Evolutionary conservation across 805 yeast genomes (phyloP), one percentile per base, ranked within the genome.

Genomic region (Helenozyma baotianmanensis): DNA sequence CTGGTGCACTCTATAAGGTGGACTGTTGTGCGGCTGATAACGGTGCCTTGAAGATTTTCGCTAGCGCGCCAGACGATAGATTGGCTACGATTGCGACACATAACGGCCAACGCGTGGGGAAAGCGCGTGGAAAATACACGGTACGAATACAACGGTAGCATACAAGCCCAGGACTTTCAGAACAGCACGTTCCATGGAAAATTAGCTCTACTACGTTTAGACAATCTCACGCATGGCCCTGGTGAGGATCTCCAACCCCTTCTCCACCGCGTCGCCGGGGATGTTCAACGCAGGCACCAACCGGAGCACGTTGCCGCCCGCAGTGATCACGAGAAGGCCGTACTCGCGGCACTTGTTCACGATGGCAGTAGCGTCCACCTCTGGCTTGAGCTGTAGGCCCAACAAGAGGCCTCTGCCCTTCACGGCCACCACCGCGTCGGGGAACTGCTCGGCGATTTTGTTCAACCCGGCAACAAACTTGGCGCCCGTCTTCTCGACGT

Each of bases 251-350:
- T 69, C 70, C 31, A 92, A 59, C 21, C 97, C 98, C 42, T 77
- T 74, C 27, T 68, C 68, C 25, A 87, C 77, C 24, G 72, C 76
- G 18, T 76, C 79, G 33, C 80, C 78, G 18, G 78, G 80, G 39
- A 89, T 87, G 46, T 82, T 88, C 54, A 92, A 70, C 6, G 97
- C 92, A 21, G 98, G 98, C 19, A 90, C 92, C 43, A 92, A 70
- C 62, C 98, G 77, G 33, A 92, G 65, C 8, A 92, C 90, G 56
- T 88, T 87, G 47, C 83, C 81, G 27, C 97, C 98, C 6, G 96
- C 96, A 14, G 95, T 83, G 36, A 92, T 85, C 15, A 88, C 76
- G 38, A 92, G 65, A 43, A 92, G 64, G 3, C 97, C 97, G 39
- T 78, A 62, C 35, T 85, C 83, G 52, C 90, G 72, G 25, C 94